phyloP scores from a whole-genome alignment of 352 stramenopile genomes.

The Phytophthora meadii region DNA sequence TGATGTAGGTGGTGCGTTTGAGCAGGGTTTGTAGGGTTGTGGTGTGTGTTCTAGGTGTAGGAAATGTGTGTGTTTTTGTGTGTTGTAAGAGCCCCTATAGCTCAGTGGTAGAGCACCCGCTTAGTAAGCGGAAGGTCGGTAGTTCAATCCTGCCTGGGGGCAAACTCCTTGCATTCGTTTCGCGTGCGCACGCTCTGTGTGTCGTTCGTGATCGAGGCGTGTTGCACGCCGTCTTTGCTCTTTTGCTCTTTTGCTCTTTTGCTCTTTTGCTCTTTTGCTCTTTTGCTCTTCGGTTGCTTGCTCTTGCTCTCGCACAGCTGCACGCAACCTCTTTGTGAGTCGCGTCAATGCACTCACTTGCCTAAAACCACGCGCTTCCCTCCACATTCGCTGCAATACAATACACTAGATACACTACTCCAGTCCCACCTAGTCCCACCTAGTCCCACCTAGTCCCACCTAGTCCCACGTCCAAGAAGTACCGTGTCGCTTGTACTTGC shows the following conservation, averaged over 20 bases:
- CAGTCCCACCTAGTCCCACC: too few species aligned
- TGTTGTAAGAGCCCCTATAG: constrained; percentile 23
- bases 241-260: constrained; percentile 3
- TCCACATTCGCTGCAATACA: too few species aligned
- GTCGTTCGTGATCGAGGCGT: constrained; percentile 7
- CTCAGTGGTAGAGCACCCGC: constrained; percentile 41
- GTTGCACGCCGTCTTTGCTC: constrained; percentile 4
- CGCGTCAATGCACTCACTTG: too few species aligned
- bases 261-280: too few species aligned
- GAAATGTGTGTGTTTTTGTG: not conserved
- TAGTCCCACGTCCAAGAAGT: too few species aligned
- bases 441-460: too few species aligned
- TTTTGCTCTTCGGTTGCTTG: too few species aligned
- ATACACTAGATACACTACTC: too few species aligned
- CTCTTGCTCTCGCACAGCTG: too few species aligned
- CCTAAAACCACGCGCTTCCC: too few species aligned
- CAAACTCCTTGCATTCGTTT: constrained; percentile 12
- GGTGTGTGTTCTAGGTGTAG: not conserved
- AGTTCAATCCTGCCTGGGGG: constrained; percentile 39
- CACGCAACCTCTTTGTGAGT: too few species aligned
- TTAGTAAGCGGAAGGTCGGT: constrained; percentile 41
- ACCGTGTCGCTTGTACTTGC: too few species aligned
- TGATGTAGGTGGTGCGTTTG: not conserved
- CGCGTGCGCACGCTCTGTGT: not conserved
- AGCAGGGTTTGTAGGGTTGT: not conserved